Conservation (phyloP, 805 yeast genomes). For the Starmerella tilneyi region DNA sequence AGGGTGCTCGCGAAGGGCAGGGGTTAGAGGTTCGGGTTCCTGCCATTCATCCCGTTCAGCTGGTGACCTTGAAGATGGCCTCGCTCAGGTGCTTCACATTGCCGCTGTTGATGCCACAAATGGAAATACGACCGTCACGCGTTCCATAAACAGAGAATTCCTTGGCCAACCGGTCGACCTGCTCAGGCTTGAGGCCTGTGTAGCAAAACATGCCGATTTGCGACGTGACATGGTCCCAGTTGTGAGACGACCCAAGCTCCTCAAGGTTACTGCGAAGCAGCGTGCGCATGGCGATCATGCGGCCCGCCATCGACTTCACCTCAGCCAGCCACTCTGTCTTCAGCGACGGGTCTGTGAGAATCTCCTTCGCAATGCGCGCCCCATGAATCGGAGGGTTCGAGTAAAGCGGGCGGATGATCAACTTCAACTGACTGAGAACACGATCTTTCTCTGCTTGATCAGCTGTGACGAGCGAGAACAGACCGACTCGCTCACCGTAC, state of each 20-base stretch:
- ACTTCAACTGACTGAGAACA: slow-evolving; percentile 66
- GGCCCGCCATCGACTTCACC: slow-evolving; percentile 64
- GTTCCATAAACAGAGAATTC: slow-evolving; percentile 77
- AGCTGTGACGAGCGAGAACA: slow-evolving; percentile 50
- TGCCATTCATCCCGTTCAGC: slow-evolving; percentile 9
- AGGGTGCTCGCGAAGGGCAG: neutral
- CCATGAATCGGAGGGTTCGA: slow-evolving; percentile 96
- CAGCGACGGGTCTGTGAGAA: slow-evolving; percentile 51
- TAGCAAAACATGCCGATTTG: slow-evolving; percentile 97
- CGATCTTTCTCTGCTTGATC: slow-evolving; percentile 35
- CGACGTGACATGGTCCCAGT: slow-evolving; percentile 77
- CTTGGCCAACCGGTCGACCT: slow-evolving; percentile 58
- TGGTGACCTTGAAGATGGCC: slow-evolving; percentile 62
- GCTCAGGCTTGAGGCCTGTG: slow-evolving; percentile 67
- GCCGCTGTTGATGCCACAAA: slow-evolving; percentile 78
- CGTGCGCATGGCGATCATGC: slow-evolving; percentile 64
- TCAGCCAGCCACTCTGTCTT: slow-evolving; percentile 70
- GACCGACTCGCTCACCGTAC: slow-evolving; percentile 91
- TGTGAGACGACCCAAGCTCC: slow-evolving; percentile 44
- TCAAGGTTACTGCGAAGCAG: slow-evolving; percentile 53
- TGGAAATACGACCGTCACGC: slow-evolving; percentile 77
- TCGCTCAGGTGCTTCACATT: slow-evolving; percentile 72
- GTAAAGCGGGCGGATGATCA: slow-evolving; percentile 72
- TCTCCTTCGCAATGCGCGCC: slow-evolving; percentile 72
- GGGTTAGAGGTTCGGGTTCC: slow-evolving; percentile 5